Base-by-base conservation (phyloP, 805 yeast genomes). In the Metschnikowia continentalis region DNA sequence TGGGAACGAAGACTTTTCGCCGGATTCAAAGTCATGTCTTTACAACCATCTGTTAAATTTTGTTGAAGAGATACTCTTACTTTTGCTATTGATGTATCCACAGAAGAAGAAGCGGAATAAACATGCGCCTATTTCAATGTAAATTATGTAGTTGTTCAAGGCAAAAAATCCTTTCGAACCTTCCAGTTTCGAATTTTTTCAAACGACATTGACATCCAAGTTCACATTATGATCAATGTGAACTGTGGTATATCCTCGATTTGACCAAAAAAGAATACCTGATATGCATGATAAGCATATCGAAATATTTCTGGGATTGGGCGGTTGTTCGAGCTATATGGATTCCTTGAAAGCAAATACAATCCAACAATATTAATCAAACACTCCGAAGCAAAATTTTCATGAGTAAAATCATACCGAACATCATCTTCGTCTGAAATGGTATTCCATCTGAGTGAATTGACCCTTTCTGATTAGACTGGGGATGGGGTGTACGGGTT, bases 251-350 rank as follows among this genome's bases (percentile, higher is more conserved):
- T 60, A 33, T 2, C 49, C 64, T 42, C 81, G 58, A 0, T 61
- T 46, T 40, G 69, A 72, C 91, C 91, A 85, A 15, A 79, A 72
- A 0, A 83, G 74, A 23, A 87, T 62, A 0, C 91, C 90, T 43
- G 76, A 67, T 6, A 68, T 67, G 17, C 69, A 69, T 2, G 82
- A 65, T 44, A 74, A 70, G 19, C 80, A 79, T 39, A 80, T 79
- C 47, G 80, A 78, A 14, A 76, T 64, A 51, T 78, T 76, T 23
- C 30, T 26, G 11, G 5, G 3, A 26, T 26, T 26, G 30, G 30
- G 11, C 30, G 32, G 7, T 22, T 13, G 20, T 20, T 37, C 30
- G 3, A 23, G 26, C 7, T 23, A 6, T 23, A 6, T 23, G 26
- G 26, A 23, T 7, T 23, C 8, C 26, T 23, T 39, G 14, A 17